phyloP scores from a whole-genome alignment of 208 protist species.

The Herpetomonas tarakana region DNA sequence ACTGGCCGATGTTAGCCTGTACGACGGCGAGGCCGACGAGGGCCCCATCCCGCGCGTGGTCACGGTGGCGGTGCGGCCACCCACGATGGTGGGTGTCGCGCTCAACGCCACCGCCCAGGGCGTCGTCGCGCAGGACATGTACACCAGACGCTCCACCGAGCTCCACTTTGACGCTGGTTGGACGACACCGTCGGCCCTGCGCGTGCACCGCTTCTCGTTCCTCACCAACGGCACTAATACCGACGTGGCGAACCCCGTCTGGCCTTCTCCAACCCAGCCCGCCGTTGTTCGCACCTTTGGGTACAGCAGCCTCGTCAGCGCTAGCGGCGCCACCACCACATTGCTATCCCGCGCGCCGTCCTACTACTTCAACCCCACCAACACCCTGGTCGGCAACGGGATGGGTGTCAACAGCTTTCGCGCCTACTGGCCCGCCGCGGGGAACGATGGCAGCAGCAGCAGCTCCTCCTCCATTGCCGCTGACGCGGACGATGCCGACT shows the following conservation, averaged over 20 bases:
- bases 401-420: slow-evolving; percentile 32
- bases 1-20: not conserved
- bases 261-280: slow-evolving; percentile 7
- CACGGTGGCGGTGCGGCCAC: slow-evolving; percentile 18
- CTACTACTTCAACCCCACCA: slow-evolving; percentile 32
- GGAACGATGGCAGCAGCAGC: not conserved
- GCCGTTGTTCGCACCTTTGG: not conserved
- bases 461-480: not conserved
- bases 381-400: slow-evolving; percentile 46
- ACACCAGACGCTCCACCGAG: not conserved
- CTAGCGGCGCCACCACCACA: slow-evolving; percentile 2
- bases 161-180: slow-evolving; percentile 8
- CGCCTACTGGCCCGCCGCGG: not conserved
- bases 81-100: slow-evolving; percentile 21
- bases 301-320: slow-evolving; percentile 4
- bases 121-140: not conserved
- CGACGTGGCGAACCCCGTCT: not conserved
- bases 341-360: slow-evolving; percentile 25
- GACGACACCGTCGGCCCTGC: slow-evolving; percentile 17
- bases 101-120: slow-evolving; percentile 13
- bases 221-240: not conserved
- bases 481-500: not conserved
- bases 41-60: not conserved
- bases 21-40: not conserved
- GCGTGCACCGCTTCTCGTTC: slow-evolving; percentile 19